These are phyloP conservation scores for Mycoemilia scoparia DNA, from an alignment of 192 early-diverging fungal species.

Conservation along the genomic window DNA sequence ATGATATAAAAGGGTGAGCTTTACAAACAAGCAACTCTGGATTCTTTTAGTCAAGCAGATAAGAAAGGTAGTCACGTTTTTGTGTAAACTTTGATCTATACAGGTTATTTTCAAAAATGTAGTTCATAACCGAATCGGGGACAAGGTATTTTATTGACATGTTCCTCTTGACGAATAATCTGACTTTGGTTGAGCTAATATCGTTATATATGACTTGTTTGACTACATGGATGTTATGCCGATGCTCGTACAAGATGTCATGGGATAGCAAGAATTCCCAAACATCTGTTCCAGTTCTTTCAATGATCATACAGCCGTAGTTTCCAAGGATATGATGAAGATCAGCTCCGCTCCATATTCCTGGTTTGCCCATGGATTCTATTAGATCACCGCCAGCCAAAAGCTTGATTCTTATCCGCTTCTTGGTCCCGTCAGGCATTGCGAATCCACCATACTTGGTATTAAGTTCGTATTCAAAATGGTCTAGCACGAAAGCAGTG, in stretches of 20 bases:
- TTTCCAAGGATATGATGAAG: conserved; percentile 77
- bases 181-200: conserved; percentile 91
- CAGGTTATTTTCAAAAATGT: conserved; percentile 63
- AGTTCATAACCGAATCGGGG: conserved; percentile 78
- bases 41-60: conserved; percentile 26
- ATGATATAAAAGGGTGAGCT: too few species aligned
- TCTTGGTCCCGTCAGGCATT: conserved; percentile 25
- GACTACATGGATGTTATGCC: conserved; percentile 78
- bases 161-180: conserved; percentile 78
- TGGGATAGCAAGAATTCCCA: conserved; percentile 80
- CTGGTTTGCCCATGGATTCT: conserved; percentile 79
- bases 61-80: conserved; percentile 31
- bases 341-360: conserved; percentile 75
- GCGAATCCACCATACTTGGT: conserved; percentile 41
- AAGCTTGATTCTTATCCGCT: conserved; percentile 67
- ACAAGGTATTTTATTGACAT: conserved; percentile 92
- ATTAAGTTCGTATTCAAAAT: conserved; percentile 85
- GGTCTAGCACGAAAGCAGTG: conserved; percentile 82
- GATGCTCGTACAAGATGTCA: conserved; percentile 75
- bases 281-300: conserved; percentile 85
- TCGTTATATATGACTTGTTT: conserved; percentile 97
- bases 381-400: conserved; percentile 95
- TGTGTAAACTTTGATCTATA: conserved; percentile 40
- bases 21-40: too few species aligned
- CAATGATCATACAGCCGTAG: conserved; percentile 89